phyloP scores from a whole-genome alignment of 176 grass and related monocot species.

The Aegilops longissima region DNA sequence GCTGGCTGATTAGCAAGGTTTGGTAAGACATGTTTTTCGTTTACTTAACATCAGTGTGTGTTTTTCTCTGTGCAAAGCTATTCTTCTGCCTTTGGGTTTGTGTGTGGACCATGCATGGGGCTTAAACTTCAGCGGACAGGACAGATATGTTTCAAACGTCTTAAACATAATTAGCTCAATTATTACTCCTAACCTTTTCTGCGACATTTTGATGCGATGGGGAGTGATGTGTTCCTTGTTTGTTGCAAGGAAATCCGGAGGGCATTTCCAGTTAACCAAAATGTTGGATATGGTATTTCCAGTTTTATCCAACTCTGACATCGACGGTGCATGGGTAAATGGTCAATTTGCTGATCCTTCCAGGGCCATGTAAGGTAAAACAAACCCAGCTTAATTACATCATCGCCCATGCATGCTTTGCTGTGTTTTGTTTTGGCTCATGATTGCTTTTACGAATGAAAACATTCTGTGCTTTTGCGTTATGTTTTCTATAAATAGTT shows the following conservation, averaged over 20 bases:
- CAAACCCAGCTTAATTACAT: not conserved
- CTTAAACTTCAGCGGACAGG: not conserved
- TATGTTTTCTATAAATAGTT: not conserved
- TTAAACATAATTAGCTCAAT: not conserved
- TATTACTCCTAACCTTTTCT: not conserved
- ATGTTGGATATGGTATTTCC: not conserved
- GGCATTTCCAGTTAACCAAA: not conserved
- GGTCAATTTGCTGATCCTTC: not conserved
- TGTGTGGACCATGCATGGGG: not conserved
- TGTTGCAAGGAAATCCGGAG: not conserved
- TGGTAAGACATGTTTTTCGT: slow-evolving; percentile 40
- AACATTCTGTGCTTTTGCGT: not conserved
- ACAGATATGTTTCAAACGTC: slow-evolving; percentile 3
- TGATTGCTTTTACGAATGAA: not conserved
- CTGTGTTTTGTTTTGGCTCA: not conserved
- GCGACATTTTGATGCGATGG: not conserved
- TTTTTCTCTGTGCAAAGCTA: not conserved
- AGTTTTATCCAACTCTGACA: not conserved
- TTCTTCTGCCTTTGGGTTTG: not conserved
- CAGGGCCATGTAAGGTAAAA: not conserved
- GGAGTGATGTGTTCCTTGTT: not conserved
- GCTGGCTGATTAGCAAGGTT: slow-evolving; percentile 36
- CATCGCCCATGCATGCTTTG: not conserved
- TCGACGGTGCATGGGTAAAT: not conserved
- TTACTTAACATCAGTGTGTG: slow-evolving; percentile 9